A percentile compares a stretch with the other conserved stretches of the same genome.
Evolutionary conservation across 1,284 basidiomycete genomes (phyloP).

Genomic region (Somion occarium): DNA sequence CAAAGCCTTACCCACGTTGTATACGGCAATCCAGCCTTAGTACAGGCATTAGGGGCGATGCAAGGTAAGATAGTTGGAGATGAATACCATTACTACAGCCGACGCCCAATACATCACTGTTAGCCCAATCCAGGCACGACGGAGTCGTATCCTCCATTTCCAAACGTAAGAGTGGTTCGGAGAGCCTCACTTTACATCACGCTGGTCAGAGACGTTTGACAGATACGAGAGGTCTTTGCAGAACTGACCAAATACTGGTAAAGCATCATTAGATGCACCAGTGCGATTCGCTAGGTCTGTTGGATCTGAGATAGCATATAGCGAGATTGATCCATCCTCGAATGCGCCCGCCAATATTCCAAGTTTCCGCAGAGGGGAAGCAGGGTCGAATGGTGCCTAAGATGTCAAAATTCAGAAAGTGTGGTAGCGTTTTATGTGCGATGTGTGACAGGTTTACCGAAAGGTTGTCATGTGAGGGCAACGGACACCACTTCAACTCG

Average conservation of each 20-base stretch:
- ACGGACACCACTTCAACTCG: slow-evolving; percentile 85
- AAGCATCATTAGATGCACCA: slow-evolving; percentile 16
- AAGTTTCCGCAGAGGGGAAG: slow-evolving; percentile 49
- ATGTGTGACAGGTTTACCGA: slow-evolving; percentile 15
- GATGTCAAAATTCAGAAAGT: background rate
- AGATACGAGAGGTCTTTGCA: background rate
- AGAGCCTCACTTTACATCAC: slow-evolving; percentile 60
- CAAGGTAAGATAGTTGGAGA: no score
- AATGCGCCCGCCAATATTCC: slow-evolving; percentile 82
- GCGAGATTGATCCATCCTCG: slow-evolving; percentile 73
- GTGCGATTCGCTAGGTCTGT: slow-evolving; percentile 32
- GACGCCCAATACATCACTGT: slow-evolving; percentile 72
- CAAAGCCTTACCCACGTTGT: slow-evolving; percentile 58
- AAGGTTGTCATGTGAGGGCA: slow-evolving; percentile 64
- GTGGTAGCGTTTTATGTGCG: background rate
- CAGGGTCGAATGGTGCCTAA: slow-evolving; percentile 1
- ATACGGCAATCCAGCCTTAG: slow-evolving; percentile 71
- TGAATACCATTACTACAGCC: slow-evolving; percentile 77
- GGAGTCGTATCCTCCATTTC: slow-evolving; percentile 69
- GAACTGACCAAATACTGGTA: slow-evolving; percentile 22
- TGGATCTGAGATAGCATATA: slow-evolving; percentile 78
- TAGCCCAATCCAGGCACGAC: slow-evolving; percentile 83
- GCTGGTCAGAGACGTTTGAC: background rate
- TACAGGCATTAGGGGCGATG: background rate
- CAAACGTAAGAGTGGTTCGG: slow-evolving; percentile 63